Evolutionary conservation across 1,284 basidiomycete genomes (phyloP).

Genomic region (Ustilago nuda): DNA sequence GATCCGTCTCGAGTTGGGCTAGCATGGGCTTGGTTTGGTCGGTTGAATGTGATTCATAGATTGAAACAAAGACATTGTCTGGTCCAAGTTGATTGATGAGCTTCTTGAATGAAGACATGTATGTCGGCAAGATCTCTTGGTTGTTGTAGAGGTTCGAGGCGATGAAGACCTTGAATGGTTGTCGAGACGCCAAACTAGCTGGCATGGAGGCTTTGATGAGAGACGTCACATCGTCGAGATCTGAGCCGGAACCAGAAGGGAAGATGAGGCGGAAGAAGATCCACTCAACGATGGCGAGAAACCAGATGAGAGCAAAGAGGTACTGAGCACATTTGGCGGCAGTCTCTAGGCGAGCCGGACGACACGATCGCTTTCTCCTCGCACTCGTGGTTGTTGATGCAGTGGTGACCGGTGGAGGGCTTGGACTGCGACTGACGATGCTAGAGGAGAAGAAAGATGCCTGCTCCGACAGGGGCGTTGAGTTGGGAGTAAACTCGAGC

Average conservation of each 20-base stretch:
- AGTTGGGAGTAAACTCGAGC: conserved; percentile 7
- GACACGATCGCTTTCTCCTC: conserved; percentile 14
- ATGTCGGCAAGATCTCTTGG: conserved; percentile 54
- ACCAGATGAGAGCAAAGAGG: conserved; percentile 29
- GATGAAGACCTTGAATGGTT: conserved; percentile 46
- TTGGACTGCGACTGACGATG: conserved; percentile 1
- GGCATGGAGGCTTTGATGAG: conserved; percentile 9
- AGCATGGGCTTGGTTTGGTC: conserved; percentile 72
- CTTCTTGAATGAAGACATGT: conserved; percentile 35
- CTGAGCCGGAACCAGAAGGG: background rate
- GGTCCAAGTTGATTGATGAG: conserved; percentile 70
- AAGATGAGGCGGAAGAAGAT: conserved; percentile 27
- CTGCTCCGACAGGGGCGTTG: conserved; percentile 9
- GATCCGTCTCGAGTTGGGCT: conserved; percentile 67
- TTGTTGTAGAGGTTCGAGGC: conserved; percentile 61
- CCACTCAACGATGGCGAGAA: conserved; percentile 30
- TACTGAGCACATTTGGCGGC: conserved; percentile 26
- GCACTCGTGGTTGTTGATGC: background rate
- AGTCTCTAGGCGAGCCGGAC: background rate
- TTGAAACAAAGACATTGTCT: conserved; percentile 74
- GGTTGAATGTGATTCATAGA: conserved; percentile 74
- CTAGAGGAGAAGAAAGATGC: background rate
- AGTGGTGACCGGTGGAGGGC: background rate
- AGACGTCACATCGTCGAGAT: conserved; percentile 10
- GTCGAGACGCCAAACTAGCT: background rate